Conservation (phyloP, 345 rosid species). For the Rhodomyrtus tomentosa region DNA sequence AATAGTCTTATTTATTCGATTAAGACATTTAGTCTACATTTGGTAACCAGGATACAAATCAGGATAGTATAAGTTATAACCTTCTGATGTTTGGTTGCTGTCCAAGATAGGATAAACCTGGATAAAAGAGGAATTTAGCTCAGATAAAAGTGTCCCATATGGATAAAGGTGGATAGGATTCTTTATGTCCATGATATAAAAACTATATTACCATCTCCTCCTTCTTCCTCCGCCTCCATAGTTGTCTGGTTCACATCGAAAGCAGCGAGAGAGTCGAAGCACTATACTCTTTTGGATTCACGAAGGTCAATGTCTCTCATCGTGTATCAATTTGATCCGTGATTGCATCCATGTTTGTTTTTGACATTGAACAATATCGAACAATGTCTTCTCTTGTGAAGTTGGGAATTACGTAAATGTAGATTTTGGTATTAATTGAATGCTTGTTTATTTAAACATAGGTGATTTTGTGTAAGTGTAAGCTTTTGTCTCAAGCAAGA, state of each 20-base stretch:
- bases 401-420: not conserved
- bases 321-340: not conserved
- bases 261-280: not conserved
- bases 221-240: not conserved
- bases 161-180: not conserved
- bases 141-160: not conserved
- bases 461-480: not conserved
- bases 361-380: not conserved
- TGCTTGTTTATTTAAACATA: not conserved
- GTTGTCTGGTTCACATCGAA: not conserved
- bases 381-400: not conserved
- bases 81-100: not conserved
- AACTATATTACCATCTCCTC: not conserved
- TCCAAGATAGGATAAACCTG: not conserved
- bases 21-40: not conserved
- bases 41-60: not conserved
- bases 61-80: not conserved
- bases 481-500: not conserved
- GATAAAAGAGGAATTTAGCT: not conserved
- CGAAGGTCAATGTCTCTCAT: not conserved
- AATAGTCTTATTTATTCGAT: not conserved
- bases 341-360: not conserved
- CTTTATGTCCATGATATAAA: not conserved
- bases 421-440: not conserved
- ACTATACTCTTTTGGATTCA: not conserved